phyloP scores from a whole-genome alignment of 805 yeast species.

The Hyphopichia homilentoma region DNA sequence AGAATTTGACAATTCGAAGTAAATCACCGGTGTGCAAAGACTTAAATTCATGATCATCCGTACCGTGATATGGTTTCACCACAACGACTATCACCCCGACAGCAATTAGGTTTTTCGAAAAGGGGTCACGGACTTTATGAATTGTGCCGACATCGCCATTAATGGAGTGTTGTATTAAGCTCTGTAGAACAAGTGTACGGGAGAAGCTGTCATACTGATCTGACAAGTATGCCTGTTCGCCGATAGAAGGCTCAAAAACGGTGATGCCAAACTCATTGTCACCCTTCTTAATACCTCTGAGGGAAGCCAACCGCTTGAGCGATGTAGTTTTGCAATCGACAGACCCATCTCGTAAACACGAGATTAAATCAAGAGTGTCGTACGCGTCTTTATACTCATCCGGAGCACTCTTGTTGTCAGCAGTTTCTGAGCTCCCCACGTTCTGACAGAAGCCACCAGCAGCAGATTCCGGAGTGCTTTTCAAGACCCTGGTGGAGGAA shows the following conservation, averaged over 20 bases:
- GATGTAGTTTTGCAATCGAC: constrained; percentile 1
- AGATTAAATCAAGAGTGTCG: constrained; percentile 14
- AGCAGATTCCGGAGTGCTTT: no score
- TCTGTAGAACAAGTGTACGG: constrained; percentile 24
- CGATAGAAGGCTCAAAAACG: constrained; percentile 11
- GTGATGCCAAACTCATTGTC: constrained; percentile 8
- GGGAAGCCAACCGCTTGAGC: constrained; percentile 5
- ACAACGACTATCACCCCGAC: constrained; percentile 33
- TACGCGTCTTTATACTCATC: constrained; percentile 7
- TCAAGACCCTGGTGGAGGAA: no score
- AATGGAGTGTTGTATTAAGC: constrained; percentile 14
- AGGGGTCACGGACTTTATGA: constrained; percentile 26
- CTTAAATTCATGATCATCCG: constrained; percentile 14
- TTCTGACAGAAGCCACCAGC: no score
- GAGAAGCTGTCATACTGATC: constrained; percentile 22
- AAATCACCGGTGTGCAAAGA: constrained; percentile 29
- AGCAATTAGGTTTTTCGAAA: constrained; percentile 17
- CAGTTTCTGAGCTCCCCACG: constrained; percentile 1
- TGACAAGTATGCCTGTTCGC: constrained; percentile 9
- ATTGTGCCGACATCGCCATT: constrained; percentile 12
- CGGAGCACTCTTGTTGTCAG: constrained; percentile 1
- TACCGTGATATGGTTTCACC: constrained; percentile 22
- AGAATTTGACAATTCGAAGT: constrained; percentile 24
- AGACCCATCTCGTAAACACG: neutral
- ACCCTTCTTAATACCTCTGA: constrained; percentile 4